A percentile compares a stretch with the other conserved stretches of the same genome.
Evolutionary conservation across 2,329 filamentous ascomycete species (phyloP).

Genomic region (Xylaria sp.): DNA sequence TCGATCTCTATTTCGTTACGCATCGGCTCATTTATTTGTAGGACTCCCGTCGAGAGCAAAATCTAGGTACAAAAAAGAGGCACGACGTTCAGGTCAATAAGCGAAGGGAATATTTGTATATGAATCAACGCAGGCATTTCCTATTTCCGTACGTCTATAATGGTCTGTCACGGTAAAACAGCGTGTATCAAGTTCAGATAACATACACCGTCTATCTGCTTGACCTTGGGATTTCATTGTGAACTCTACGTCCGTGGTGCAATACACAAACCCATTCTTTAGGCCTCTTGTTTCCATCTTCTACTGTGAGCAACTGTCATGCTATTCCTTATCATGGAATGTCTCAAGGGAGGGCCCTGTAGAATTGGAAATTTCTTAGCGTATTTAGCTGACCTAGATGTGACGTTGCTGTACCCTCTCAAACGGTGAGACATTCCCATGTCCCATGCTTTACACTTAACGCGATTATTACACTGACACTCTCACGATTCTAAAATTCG

Average conservation of each 20-base stretch:
- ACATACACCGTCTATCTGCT: not conserved
- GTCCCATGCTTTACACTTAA: not conserved
- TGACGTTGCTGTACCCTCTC: not conserved
- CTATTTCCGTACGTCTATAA: not conserved
- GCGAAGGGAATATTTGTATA: not conserved
- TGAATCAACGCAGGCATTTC: not conserved
- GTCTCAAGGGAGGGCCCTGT: not conserved
- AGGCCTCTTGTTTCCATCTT: not conserved
- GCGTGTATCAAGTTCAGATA: not conserved
- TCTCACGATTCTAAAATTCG: not conserved
- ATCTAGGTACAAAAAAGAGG: conserved; percentile 23
- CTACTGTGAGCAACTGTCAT: not conserved
- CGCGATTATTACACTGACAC: not conserved
- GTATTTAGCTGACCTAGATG: no score
- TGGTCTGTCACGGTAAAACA: not conserved
- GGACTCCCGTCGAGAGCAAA: conserved; percentile 32
- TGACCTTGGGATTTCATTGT: not conserved
- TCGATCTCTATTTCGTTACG: not conserved
- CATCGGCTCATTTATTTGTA: conserved; percentile 19
- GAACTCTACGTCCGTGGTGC: not conserved
- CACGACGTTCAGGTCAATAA: not conserved
- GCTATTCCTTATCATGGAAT: no score
- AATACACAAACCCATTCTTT: not conserved
- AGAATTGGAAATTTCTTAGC: not conserved
- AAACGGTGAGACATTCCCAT: not conserved